Conservation (phyloP, 352 stramenopile genomes). For the Globisporangium rhizosaccharum region DNA sequence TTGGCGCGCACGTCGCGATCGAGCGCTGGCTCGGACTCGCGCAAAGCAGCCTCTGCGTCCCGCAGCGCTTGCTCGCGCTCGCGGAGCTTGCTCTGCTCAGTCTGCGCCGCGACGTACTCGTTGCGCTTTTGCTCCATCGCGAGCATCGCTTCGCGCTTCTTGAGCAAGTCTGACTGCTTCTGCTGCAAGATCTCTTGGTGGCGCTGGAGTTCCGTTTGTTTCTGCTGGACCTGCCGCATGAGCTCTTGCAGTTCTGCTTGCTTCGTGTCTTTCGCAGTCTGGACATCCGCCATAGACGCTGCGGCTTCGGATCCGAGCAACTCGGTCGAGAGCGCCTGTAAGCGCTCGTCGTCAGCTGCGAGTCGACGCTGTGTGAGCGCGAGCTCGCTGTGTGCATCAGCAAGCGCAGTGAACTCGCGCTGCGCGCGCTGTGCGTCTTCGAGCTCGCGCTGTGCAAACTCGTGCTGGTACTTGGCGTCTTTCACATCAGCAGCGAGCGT, state of each 20-base stretch:
- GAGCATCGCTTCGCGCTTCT: constrained; percentile 52
- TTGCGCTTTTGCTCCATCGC: constrained; percentile 41
- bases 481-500: constrained; percentile 46
- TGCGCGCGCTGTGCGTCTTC: constrained; percentile 29
- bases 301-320: constrained; percentile 24
- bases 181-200: constrained; percentile 47
- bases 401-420: constrained; percentile 28
- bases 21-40: constrained; percentile 31
- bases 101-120: constrained; percentile 43
- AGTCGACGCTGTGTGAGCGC: constrained; percentile 19
- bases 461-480: constrained; percentile 24
- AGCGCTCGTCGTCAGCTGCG: constrained; percentile 28
- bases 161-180: constrained; percentile 58
- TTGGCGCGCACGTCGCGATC: constrained; percentile 41
- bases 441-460: constrained; percentile 21
- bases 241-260: constrained; percentile 42
- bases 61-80: constrained; percentile 54
- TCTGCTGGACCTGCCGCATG: constrained; percentile 42
- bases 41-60: constrained; percentile 35
- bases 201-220: constrained; percentile 43
- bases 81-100: constrained; percentile 45
- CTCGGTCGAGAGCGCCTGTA: constrained; percentile 22
- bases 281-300: constrained; percentile 33
- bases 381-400: constrained; percentile 31
- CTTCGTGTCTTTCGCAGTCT: constrained; percentile 42